Evolutionary conservation across 306 rosid species (phyloP), one percentile per base, ranked within the genome.

Genomic region (Sechiopsis laciniata): DNA sequence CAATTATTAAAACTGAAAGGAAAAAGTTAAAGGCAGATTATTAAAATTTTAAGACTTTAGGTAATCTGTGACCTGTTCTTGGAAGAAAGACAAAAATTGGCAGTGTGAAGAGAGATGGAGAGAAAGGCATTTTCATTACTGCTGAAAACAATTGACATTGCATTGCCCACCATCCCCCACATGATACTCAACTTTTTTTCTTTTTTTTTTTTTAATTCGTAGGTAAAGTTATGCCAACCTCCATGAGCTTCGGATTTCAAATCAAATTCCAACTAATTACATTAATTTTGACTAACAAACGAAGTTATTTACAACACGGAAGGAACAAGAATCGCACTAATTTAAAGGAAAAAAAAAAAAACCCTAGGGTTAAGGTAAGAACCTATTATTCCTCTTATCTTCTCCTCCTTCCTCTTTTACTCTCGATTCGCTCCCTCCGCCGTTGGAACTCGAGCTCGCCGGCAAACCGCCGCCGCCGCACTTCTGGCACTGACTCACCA

Each of bases 401-500:
- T 81, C 84, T 74, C 80, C 84, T 74, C 80, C 84, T 74, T 77
- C 78, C 51, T 75, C 78, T 80, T 87, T 89, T 22, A 84, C 45
- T 79, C 84, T 79, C 17, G 78, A 74, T 37, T 87, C 88, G 10
- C 74, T 46, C n/a, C 53, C 76, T 40, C 46, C 46, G 60, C 84
- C 48, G 53, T 51, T 19, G 26, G 72, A 48, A 78, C 78, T 80
- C 1, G 91, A 77, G 77, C 77, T 79, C 1, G 82, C 82, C 5
- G 92, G 85, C 19, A 84, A 71, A 8, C 1, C 29, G 29, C 29
- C 29, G 29, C 89, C 91, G 15, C 90, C 93, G 77, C 96, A 88
- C 87, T 84, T 91, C 37, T 85, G 80, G 79, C 97, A 91, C 69
- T 82, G 74, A 5, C 85, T 50, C 13, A 75, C 79, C 42, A 61